These are phyloP conservation scores for Cercospora sp. DNA, from an alignment of 2,329 filamentous ascomycete species.

Conservation along the genomic window DNA sequence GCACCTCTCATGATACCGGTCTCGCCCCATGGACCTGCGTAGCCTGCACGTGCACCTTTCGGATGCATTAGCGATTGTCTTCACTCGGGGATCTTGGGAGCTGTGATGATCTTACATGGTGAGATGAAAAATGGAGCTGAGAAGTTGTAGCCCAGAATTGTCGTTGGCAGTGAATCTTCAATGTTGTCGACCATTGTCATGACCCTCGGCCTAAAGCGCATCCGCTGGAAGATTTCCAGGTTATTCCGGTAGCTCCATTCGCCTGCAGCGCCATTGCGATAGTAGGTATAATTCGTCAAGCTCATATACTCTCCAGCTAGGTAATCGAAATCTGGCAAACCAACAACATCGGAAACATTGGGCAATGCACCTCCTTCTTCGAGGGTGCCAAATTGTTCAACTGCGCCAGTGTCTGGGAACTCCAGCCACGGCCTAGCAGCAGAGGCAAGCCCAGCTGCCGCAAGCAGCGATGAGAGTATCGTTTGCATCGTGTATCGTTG, in stretches of 20 bases:
- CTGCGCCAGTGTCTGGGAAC: constrained; percentile 22
- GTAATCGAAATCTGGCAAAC: constrained; percentile 25
- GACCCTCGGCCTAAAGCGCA: constrained; percentile 24
- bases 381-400: constrained; percentile 22
- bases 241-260: constrained; percentile 36
- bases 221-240: constrained; percentile 30
- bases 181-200: constrained; percentile 31
- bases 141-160: constrained; percentile 82
- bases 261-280: constrained; percentile 32
- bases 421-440: constrained; percentile 23
- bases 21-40: constrained; percentile 61
- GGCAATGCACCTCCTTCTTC: constrained; percentile 17
- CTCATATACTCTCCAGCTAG: constrained; percentile 22
- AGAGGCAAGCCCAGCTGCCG: constrained; percentile 15
- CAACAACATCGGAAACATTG: constrained; percentile 18
- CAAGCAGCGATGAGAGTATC: constrained; percentile 8
- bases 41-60: constrained; percentile 73
- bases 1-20: constrained; percentile 50
- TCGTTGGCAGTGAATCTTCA: constrained; percentile 54
- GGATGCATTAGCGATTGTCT: background rate
- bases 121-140: constrained; percentile 91
- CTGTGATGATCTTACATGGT: constrained; percentile 58
- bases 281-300: constrained; percentile 30
- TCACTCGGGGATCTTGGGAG: background rate
- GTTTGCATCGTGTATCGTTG: constrained; percentile 11